phyloP scores from a whole-genome alignment of 2,329 filamentous ascomycete genomes.

The Amphichorda felina region DNA sequence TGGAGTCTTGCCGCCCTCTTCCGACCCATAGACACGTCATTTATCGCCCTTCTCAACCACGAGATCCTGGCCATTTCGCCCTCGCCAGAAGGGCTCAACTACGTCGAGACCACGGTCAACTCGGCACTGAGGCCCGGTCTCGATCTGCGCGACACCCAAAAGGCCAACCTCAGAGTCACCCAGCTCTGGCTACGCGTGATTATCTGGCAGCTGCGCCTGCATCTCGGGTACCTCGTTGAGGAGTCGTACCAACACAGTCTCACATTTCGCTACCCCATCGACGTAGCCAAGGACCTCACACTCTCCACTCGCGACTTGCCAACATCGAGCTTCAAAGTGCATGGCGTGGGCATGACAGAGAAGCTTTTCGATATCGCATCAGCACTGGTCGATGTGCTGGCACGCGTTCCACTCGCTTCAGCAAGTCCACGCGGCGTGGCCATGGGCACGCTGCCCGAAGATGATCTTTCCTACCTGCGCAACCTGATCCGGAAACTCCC shows the following conservation, averaged over 20 bases:
- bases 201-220: conserved; percentile 31
- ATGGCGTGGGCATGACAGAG: conserved; percentile 32
- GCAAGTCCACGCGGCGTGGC: conserved; percentile 11
- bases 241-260: conserved; percentile 18
- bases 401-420: conserved; percentile 22
- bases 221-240: conserved; percentile 26
- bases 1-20: conserved; percentile 27
- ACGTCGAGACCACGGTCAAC: conserved; percentile 23
- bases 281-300: conserved; percentile 25
- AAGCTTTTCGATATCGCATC: conserved; percentile 33
- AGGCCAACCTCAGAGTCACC: conserved; percentile 29
- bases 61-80: conserved; percentile 19
- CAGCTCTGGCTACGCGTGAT: conserved; percentile 32
- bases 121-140: conserved; percentile 19
- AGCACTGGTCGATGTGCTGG: conserved; percentile 29
- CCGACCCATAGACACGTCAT: conserved; percentile 26
- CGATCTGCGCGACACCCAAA: conserved; percentile 27
- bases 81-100: conserved; percentile 18
- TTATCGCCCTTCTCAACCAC: conserved; percentile 27
- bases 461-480: conserved; percentile 24
- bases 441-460: conserved; percentile 17
- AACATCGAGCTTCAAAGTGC: conserved; percentile 25
- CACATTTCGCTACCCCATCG: conserved; percentile 29
- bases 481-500: conserved; percentile 24
- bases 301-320: conserved; percentile 24